Evolutionary conservation across 148 eudicot genomes (phyloP), one percentile per base, ranked within the genome.

Genomic region (Camellia granthamiana): DNA sequence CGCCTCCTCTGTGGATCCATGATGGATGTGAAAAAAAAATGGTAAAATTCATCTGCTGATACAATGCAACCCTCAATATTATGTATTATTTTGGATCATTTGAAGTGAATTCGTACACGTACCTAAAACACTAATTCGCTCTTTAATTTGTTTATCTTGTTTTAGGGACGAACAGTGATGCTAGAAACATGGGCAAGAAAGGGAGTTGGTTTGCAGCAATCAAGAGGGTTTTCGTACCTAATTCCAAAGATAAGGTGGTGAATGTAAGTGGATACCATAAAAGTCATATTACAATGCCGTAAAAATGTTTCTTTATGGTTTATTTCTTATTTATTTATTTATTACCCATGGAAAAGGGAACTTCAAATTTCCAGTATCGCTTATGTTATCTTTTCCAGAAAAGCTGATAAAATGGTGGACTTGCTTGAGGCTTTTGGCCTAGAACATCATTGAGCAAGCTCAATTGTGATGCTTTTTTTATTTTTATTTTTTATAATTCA

Each of bases 161-260:
- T 54, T 69, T 74, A 88, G 90, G 85, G 80, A 79, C 38, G 77
- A 77, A 72, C 23, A 85, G 89, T 88, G 82, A 91, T 96, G 97
- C 88, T 88, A 77, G 88, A 80, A 88, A 85, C 69, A 96, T 96
- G 99, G 98, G 98, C 38, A 96, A 89, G 90, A 95, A 92, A 87
- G 98, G 99, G 81, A 89, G 95, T 88, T 96, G 99, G 98, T 91
- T 96, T 92, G 91, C 99, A 66, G 95, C 98, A 44, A 92, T 96
- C 83, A 96, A 94, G 82, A 86, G 85, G 92, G 98, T 88, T 76
- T 96, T 96, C 66, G 74, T 83, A 14, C 92, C 89, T 82, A 91
- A 78, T 88, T 90, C 98, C 30, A 94, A 91, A 80, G 98, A 93
- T 82, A 96, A 89, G 81, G 85, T 86, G 79, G 72, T 83, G 61